Base-by-base conservation (phyloP, 805 yeast species). In the Candida namnaoensis region DNA sequence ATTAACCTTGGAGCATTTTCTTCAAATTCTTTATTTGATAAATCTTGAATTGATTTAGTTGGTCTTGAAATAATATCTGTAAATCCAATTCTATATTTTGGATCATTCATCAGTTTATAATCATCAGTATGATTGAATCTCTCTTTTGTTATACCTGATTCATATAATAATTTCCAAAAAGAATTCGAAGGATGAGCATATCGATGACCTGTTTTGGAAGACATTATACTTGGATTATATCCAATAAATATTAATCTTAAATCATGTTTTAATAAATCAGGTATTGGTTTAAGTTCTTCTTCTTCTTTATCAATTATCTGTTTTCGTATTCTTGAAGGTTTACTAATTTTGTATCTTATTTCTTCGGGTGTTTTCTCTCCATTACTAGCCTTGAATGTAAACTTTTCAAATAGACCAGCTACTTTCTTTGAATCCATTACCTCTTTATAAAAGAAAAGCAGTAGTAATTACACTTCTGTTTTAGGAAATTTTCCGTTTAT, bases 21-120 rank as follows among this genome's bases (percentile, higher is more conserved):
- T 10, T 64, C 51, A 70, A 80, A 76, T 52, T 84, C 93, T 8
- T 45, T 42, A 24, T 46, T 42, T 2, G 71, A 54, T 23, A 84
- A 64, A 47, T 82, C 84, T 30, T 64, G 67, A 1, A 80, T 79
- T 7, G 76, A 69, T 38, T 64, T 64, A 0, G 90, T 82, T 24
- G 87, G 78, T 36, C 91, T 57, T 34, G 72, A 60, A 2, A 82
- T 83, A 46, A 84, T 61, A 48, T 84, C 91, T 0, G 90, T 80
- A 56, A 84, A 82, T 0, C 91, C 93, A 3, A 81, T 69, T 3
- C 65, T 58, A 47, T 66, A 72, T 12, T 62, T 54, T n/a, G n/a
- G n/a, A 1, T 65, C 52, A 9, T 80, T 67, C 32, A 68, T 48
- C 35, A 51, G 51, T 1, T 48, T 48, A 43, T 64, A 73, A 44